These are phyloP conservation scores for Claviceps fusiformis DNA, from an alignment of 2,329 filamentous ascomycete species.

Conservation along the genomic window DNA sequence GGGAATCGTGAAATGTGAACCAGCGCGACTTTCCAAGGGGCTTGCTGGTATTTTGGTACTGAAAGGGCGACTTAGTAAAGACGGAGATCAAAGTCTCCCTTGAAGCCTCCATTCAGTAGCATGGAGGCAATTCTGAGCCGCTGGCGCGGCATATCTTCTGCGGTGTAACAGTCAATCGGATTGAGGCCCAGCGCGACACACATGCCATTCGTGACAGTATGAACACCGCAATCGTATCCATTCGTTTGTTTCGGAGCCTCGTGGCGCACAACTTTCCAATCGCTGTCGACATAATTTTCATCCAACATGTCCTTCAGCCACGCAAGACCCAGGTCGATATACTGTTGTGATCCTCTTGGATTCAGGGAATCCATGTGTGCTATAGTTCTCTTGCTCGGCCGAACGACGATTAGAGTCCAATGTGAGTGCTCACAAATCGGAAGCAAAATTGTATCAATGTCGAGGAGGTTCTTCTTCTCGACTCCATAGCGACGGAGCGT, in stretches of 20 bases:
- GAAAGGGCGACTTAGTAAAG: conserved; percentile 15
- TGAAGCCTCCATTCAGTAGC: conserved; percentile 54
- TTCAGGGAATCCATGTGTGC: conserved; percentile 58
- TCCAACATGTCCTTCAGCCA: conserved; percentile 47
- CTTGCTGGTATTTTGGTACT: not conserved
- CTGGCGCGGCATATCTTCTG: conserved; percentile 43
- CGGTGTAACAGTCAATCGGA: conserved; percentile 33
- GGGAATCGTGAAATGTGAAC: not conserved
- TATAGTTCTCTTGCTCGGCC: conserved; percentile 44
- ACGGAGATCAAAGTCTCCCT: conserved; percentile 40
- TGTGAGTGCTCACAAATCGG: conserved; percentile 53
- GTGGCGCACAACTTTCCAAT: conserved; percentile 45
- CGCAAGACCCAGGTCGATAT: conserved; percentile 28
- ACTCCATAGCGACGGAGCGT: conserved; percentile 45
- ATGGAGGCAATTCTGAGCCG: conserved; percentile 50
- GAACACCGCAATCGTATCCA: conserved; percentile 63
- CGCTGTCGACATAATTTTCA: conserved; percentile 35
- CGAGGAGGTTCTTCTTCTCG: conserved; percentile 45
- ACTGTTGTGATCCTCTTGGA: conserved; percentile 21
- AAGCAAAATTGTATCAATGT: conserved; percentile 54
- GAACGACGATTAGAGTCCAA: conserved; percentile 60
- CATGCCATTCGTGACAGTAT: conserved; percentile 59
- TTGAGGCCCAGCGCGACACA: conserved; percentile 42
- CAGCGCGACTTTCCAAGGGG: not conserved
- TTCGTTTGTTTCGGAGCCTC: conserved; percentile 48